Evolutionary conservation across 106 monocot species (phyloP), one percentile per base, ranked within the genome.

Genomic region (Hemerocallis citrina): DNA sequence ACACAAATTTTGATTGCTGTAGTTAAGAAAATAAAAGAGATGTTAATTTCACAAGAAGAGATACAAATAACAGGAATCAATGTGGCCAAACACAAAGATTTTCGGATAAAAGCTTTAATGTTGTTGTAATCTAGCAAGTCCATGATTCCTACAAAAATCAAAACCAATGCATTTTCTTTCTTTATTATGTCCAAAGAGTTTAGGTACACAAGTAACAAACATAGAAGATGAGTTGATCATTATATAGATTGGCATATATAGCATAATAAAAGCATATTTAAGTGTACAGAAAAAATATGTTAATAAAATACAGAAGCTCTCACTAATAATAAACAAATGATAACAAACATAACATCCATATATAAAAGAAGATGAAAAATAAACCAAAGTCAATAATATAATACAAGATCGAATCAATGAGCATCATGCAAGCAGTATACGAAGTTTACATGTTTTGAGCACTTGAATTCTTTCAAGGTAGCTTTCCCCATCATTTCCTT

Each of bases 361-460:
- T 30, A 17, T 6, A 49, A 16, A 4, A 46, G n/a, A 22, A 42
- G 57, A 52, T 12, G 11, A 40, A 59, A 22, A 25, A 40, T 49
- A 22, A 14, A 6, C 12, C 37, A 4, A 58, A 20, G 34, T 4
- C 35, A 20, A 16, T 19, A 16, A 21, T 16, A 48, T 58, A 4
- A 40, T 38, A 45, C 20, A 7, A 61, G 30, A 44, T 16, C 1
- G 5, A 16, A 7, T 29, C 55, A 56, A 32, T 22, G 24, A 4
- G 57, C 20, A 54, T 9, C 43, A 55, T 61, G n/a, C 13, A 55
- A 19, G 33, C 39, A 48, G n/a, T 32, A 34, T 44, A 69, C 60
- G 61, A 63, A 67, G 2, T 50, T 77, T 86, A 96, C 96, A 82
- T 98, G 98, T 77, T 79, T 76, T 61, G 85, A 73, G 57, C 92